Base-by-base conservation (phyloP, 2,329 filamentous ascomycete genomes). In the Botrytis aclada region DNA sequence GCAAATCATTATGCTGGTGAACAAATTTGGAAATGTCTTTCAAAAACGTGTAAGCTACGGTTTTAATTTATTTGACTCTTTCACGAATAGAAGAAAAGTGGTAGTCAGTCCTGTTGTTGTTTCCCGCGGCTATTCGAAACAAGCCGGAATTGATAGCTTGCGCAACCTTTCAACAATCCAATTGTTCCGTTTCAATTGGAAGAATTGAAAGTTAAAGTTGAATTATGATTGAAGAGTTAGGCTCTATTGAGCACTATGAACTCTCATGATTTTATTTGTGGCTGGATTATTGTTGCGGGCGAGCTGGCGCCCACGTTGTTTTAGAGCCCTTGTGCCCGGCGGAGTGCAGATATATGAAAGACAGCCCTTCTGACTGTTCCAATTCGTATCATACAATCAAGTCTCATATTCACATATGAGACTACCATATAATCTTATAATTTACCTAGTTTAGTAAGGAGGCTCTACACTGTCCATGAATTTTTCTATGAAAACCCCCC, bases 1-100 rank as follows among this genome's bases (percentile, higher is more conserved):
- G 41, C 63, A 45, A 72, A 61, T 37, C 70, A 72, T 72, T 12
- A 25, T 69, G 62, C 3, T 61, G 18, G 32, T n/a, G 37, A 29
- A 51, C 12, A 9, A 22, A 20, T n/a, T 54, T 39, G 14, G 1
- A 37, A 54, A 25, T n/a, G 25, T 39, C 14, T 25, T 39, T 47
- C 37, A 18, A 10, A 4, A n/a, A 14, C 20, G 32, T 25, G 32
- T 18, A 43, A 10, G 32, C 1, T 32, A 22, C 8, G n/a, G 12
- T 14, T n/a, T 47, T 7, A 20, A 29, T 54, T 3, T 20, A 22
- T 39, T 43, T 32, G 18, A 25, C 20, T 56, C 10, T 20, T 41
- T 32, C n/a, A 22, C 32, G 22, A 25, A 32, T 10, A 34, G n/a
- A 25, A 16, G 18, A 3, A 18, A 54, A 39, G 4, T 29, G 4